phyloP scores from a whole-genome alignment of 208 protist genomes.

The Dictyostelium gargantuum region DNA sequence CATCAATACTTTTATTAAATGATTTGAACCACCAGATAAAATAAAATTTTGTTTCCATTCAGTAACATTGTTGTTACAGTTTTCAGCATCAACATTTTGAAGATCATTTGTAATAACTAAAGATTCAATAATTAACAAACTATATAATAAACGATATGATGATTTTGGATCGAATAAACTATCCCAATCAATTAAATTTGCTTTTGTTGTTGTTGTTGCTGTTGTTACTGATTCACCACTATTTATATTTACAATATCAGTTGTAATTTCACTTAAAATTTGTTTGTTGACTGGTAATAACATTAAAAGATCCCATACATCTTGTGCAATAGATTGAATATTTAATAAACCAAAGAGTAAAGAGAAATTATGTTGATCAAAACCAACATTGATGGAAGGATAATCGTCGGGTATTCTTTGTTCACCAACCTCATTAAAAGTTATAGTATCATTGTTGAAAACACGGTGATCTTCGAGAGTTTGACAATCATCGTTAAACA shows the following conservation, averaged over 20 bases:
- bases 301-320: conserved; percentile 76
- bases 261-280: conserved; percentile 47
- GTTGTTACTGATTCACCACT: neutral
- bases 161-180: neutral
- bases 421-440: neutral
- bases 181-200: neutral
- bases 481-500: neutral
- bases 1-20: conserved; percentile 63
- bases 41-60: conserved; percentile 71
- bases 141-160: conserved; percentile 3
- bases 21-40: neutral
- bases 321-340: conserved; percentile 15
- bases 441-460: neutral
- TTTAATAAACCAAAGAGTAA: conserved; percentile 20
- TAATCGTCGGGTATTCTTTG: neutral
- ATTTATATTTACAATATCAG: neutral
- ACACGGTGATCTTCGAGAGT: conserved; percentile 20
- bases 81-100: neutral
- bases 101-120: neutral
- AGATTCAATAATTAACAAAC: conserved; percentile 36
- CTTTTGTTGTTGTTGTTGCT: neutral
- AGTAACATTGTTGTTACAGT: neutral
- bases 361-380: conserved; percentile 24
- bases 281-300: conserved; percentile 75
- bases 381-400: neutral